Conservation (phyloP, 345 rosid species). For the Hypericum androsaemum region DNA sequence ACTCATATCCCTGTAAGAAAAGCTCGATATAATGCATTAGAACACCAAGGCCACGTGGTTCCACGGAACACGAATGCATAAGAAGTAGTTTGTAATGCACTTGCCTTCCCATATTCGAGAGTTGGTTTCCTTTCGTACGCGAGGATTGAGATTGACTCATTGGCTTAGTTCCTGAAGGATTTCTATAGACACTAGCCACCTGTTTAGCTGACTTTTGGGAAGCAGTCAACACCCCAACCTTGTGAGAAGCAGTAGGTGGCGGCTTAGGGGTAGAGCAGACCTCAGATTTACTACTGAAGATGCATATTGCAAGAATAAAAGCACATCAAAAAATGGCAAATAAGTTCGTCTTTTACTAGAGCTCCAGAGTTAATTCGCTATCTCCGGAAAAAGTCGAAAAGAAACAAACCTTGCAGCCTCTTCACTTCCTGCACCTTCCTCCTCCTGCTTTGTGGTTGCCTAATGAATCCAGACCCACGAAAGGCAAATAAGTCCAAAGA, state of each 20-base stretch:
- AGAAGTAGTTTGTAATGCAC: neutral
- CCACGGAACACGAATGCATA: neutral
- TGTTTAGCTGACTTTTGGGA: conserved; percentile 52
- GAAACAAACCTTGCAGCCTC: conserved; percentile 35
- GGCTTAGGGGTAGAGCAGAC: conserved; percentile 42
- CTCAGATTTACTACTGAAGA: conserved; percentile 21
- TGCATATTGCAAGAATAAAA: conserved; percentile 8
- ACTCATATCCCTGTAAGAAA: conserved; percentile 29
- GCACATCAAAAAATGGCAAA: conserved; percentile 11
- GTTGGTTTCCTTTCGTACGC: conserved; percentile 30
- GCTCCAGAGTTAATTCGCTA: too few species aligned
- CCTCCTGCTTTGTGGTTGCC: neutral
- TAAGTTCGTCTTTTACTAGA: neutral
- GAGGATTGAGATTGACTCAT: conserved; percentile 44
- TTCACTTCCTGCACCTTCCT: conserved; percentile 8
- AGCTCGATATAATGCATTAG: neutral
- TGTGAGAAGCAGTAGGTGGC: conserved; percentile 10
- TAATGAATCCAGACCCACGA: too few species aligned
- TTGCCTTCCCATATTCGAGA: conserved; percentile 35
- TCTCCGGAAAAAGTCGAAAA: conserved; percentile 3
- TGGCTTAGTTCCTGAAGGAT: conserved; percentile 49
- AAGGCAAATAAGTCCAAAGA: too few species aligned
- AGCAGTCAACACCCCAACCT: conserved; percentile 23
- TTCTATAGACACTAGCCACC: conserved; percentile 42
- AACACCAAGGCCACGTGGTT: neutral